These are phyloP conservation scores for Cordia subcordata DNA, from an alignment of 257 asterid species.

Conservation along the genomic window DNA sequence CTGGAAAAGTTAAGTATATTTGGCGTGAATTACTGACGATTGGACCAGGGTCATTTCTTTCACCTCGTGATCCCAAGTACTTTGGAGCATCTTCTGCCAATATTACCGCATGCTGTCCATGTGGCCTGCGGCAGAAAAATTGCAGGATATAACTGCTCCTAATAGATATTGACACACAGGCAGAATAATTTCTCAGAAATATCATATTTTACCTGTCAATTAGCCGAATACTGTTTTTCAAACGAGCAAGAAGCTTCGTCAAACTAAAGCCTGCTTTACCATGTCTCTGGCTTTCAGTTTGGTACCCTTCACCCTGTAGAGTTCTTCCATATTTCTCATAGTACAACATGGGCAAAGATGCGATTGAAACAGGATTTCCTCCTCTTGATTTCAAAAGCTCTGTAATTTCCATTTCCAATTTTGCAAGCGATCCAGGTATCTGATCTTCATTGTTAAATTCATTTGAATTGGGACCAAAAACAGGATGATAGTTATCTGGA, in stretches of 20 bases:
- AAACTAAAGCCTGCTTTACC: constrained; percentile 81
- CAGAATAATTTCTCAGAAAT: background rate
- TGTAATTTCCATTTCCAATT: constrained; percentile 56
- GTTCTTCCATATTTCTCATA: constrained; percentile 55
- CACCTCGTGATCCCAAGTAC: constrained; percentile 40
- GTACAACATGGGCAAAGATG: constrained; percentile 79
- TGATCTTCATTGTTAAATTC: constrained; percentile 50
- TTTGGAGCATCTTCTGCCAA: constrained; percentile 69
- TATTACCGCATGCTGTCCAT: constrained; percentile 83
- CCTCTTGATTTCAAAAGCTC: constrained; percentile 64
- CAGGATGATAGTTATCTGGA: constrained; percentile 31
- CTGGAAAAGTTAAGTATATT: constrained; percentile 83
- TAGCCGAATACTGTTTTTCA: constrained; percentile 59
- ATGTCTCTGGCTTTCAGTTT: constrained; percentile 89
- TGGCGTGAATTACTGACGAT: constrained; percentile 64
- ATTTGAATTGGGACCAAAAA: constrained; percentile 30
- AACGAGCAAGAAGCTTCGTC: constrained; percentile 77
- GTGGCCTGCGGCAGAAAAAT: constrained; percentile 48
- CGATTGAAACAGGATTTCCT: constrained; percentile 76
- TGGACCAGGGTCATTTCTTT: constrained; percentile 74
- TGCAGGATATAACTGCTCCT: background rate
- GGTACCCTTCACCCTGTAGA: constrained; percentile 82
- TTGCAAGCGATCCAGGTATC: constrained; percentile 57
- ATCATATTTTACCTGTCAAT: constrained; percentile 66
- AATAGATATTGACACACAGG: background rate